Percentiles rank a stretch among this genome's conserved stretches.
These are phyloP conservation scores for Taphrina betulina DNA, from an alignment of 1,139 yeast species.

Conservation along the genomic window DNA sequence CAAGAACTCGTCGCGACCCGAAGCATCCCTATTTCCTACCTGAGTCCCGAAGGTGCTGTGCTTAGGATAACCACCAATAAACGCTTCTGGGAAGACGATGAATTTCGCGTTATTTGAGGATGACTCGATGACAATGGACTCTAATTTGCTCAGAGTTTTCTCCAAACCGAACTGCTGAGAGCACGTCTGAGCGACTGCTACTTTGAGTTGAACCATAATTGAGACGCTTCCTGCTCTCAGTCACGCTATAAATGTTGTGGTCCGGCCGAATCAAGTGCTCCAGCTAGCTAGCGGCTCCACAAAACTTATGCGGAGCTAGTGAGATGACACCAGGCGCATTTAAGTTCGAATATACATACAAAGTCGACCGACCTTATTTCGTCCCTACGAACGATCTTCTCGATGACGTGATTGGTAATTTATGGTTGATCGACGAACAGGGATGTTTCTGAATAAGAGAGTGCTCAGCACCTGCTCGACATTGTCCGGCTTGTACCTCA, in stretches of 20 bases:
- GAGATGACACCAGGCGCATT: no score
- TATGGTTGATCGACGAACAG: background rate
- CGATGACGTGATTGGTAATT: no score
- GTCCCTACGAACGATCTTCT: no score
- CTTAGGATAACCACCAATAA: conserved; percentile 22
- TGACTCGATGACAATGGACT: background rate
- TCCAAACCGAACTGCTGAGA: background rate
- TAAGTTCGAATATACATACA: no score
- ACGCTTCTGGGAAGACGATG: conserved; percentile 28
- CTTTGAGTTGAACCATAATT: conserved; percentile 3
- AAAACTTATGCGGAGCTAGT: no score
- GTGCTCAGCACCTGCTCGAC: background rate
- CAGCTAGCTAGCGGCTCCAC: no score
- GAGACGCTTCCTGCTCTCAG: no score
- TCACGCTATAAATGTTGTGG: no score
- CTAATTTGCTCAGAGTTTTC: conserved; percentile 4
- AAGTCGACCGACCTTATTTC: no score
- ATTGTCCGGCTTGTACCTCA: background rate
- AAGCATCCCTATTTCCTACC: conserved; percentile 7
- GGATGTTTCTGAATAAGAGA: background rate
- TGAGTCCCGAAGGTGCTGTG: conserved; percentile 10
- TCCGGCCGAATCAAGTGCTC: no score
- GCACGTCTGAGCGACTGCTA: conserved; percentile 18
- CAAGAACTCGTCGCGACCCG: conserved; percentile 10
- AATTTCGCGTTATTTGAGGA: background rate